A percentile compares a stretch with the other conserved stretches of the same genome.
Conservation (phyloP, 2,329 filamentous ascomycete species). For the Blastomyces silverae region DNA sequence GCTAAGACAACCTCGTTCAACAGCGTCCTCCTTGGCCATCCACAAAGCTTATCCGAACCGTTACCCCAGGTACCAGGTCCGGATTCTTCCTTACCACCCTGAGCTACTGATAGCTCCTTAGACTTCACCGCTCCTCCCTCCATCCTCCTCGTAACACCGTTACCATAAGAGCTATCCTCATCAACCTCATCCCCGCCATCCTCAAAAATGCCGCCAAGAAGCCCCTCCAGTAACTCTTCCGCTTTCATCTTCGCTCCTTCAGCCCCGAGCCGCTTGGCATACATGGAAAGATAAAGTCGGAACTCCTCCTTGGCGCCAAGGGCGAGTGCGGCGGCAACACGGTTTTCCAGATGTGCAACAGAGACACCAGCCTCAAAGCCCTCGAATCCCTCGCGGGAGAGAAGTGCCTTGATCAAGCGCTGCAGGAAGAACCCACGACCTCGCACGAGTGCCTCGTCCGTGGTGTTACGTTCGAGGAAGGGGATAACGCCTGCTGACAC, state of each 20-base stretch:
- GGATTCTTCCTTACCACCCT: conserved; percentile 6
- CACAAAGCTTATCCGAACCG: conserved; percentile 67
- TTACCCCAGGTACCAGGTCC: conserved; percentile 57
- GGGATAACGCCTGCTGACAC: conserved; percentile 90
- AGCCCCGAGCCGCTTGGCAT: conserved; percentile 87
- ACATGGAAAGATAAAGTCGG: conserved; percentile 92
- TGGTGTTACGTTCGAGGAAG: conserved; percentile 87
- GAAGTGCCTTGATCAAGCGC: conserved; percentile 78
- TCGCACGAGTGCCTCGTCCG: conserved; percentile 82
- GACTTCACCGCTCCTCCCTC: conserved; percentile 24
- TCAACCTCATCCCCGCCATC: conserved; percentile 42
- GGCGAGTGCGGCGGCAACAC: conserved; percentile 79
- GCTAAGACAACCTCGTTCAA: conserved; percentile 88
- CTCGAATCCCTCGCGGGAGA: conserved; percentile 86
- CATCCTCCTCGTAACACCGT: neutral
- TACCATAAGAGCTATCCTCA: conserved; percentile 26
- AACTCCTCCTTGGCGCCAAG: conserved; percentile 88
- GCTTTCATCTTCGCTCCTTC: conserved; percentile 84
- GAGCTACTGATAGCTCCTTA: conserved; percentile 5
- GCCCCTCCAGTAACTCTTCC: conserved; percentile 76
- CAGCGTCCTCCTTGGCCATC: conserved; percentile 82
- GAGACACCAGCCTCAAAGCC: conserved; percentile 85
- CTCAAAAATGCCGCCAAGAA: conserved; percentile 64
- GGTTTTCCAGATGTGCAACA: conserved; percentile 90
- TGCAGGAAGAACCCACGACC: conserved; percentile 88